Percentiles rank a stretch among this genome's conserved stretches.
Conservation (phyloP, 2,329 filamentous ascomycete species). For the Fusarium marasasianum region DNA sequence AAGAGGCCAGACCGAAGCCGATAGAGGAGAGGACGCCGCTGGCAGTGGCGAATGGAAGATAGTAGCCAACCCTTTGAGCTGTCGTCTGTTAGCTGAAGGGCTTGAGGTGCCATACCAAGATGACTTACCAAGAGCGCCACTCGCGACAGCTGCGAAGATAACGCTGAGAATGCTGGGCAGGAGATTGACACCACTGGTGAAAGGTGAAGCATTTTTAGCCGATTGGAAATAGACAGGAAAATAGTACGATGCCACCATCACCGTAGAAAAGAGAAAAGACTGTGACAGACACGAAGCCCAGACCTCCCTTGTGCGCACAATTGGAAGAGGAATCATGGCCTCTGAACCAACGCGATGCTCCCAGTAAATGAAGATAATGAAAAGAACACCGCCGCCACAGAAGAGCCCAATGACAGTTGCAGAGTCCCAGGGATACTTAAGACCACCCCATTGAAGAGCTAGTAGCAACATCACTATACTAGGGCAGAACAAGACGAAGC, state of each 20-base stretch:
- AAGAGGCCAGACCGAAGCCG: conserved; percentile 54
- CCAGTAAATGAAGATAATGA: conserved; percentile 56
- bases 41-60: conserved; percentile 53
- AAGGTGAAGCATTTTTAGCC: conserved; percentile 48
- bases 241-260: conserved; percentile 58
- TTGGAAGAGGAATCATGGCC: conserved; percentile 60
- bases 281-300: conserved; percentile 53
- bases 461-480: conserved; percentile 60
- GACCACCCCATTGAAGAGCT: conserved; percentile 62
- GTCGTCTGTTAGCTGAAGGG: not conserved
- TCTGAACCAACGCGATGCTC: conserved; percentile 54
- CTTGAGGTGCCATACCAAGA: no score
- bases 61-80: conserved; percentile 52
- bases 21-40: conserved; percentile 47
- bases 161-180: conserved; percentile 43
- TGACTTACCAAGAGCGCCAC: conserved; percentile 36
- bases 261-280: conserved; percentile 54
- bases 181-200: conserved; percentile 43
- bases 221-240: conserved; percentile 63
- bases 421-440: conserved; percentile 56
- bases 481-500: conserved; percentile 56
- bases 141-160: conserved; percentile 36
- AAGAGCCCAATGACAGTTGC: conserved; percentile 57
- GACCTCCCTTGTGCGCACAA: conserved; percentile 56
- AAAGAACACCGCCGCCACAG: conserved; percentile 51